Conservation (phyloP, 1,284 basidiomycete species). For the Cutaneotrichosporon spelunceum region DNA sequence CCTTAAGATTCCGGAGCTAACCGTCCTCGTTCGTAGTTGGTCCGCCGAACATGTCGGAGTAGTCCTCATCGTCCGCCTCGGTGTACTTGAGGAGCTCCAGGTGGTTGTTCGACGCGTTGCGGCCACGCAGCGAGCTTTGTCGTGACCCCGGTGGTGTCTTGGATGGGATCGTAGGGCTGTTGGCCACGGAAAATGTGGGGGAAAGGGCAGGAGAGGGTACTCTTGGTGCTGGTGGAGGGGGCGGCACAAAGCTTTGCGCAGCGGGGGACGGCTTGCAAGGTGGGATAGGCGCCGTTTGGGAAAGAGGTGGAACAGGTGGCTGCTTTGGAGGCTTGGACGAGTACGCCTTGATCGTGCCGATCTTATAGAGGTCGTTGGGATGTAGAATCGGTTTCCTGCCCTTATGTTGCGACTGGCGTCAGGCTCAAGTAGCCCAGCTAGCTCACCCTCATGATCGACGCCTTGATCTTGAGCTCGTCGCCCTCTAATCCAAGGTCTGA, state of each 20-base stretch:
- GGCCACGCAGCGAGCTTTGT: slow-evolving; percentile 34
- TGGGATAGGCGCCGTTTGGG: not conserved
- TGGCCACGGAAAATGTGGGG: not conserved
- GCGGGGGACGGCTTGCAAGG: not conserved
- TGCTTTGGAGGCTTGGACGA: not conserved
- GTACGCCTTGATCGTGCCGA: slow-evolving; percentile 47
- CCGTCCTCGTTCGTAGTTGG: slow-evolving; percentile 52
- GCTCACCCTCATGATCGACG: slow-evolving; percentile 73
- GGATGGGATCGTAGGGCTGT: slow-evolving; percentile 10
- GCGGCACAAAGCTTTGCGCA: not conserved
- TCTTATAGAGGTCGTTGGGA: slow-evolving; percentile 67
- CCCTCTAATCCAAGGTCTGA: slow-evolving; percentile 75
- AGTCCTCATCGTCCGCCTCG: slow-evolving; percentile 79
- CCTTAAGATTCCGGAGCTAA: not conserved
- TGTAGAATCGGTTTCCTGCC: slow-evolving; percentile 72
- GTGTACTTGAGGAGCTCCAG: slow-evolving; percentile 69
- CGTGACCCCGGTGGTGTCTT: slow-evolving; percentile 41
- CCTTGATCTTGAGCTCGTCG: slow-evolving; percentile 86
- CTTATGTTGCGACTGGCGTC: slow-evolving; percentile 59
- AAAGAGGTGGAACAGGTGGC: not conserved
- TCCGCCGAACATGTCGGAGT: slow-evolving; percentile 77
- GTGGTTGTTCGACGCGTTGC: slow-evolving; percentile 25
- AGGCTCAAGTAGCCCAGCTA: not conserved
- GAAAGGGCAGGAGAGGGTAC: not conserved
- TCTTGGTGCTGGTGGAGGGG: slow-evolving; percentile 4